Evolutionary conservation across 176 grass and related monocot genomes (phyloP).

Genomic region (Coix lacrymajobi): DNA sequence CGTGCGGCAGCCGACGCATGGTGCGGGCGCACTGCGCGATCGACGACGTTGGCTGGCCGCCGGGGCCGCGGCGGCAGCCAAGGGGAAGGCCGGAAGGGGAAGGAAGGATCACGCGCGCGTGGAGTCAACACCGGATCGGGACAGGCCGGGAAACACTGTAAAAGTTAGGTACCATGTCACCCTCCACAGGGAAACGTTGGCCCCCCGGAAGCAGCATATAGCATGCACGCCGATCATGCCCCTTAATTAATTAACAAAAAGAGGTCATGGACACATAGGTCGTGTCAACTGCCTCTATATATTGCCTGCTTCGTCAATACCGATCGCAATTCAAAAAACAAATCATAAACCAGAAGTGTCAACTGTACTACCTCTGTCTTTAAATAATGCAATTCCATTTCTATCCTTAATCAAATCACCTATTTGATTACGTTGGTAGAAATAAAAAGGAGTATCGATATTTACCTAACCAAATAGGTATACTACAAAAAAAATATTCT

Average conservation of each 20-base stretch:
- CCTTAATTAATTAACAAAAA: background rate
- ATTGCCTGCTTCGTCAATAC: no score
- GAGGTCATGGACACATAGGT: background rate
- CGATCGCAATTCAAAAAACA: background rate
- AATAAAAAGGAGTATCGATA: no score
- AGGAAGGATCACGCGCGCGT: background rate
- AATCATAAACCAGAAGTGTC: no score
- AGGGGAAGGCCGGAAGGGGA: no score
- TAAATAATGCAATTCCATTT: no score
- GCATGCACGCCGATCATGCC: background rate
- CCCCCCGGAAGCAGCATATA: constrained; percentile 9
- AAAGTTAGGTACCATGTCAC: constrained; percentile 29
- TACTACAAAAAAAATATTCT: no score
- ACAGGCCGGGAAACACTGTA: background rate
- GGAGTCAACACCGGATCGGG: constrained; percentile 25
- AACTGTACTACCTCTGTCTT: no score
- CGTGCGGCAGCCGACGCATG: no score
- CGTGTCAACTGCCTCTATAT: background rate
- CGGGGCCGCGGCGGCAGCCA: background rate
- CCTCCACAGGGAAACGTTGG: constrained; percentile 19
- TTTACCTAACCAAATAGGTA: no score
- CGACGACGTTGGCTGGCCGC: background rate
- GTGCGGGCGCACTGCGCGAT: background rate
- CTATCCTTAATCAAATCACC: no score
- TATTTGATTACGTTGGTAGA: no score